Evolutionary conservation across 345 rosid genomes (phyloP).

Genomic region (Schrenkiella parvula): DNA sequence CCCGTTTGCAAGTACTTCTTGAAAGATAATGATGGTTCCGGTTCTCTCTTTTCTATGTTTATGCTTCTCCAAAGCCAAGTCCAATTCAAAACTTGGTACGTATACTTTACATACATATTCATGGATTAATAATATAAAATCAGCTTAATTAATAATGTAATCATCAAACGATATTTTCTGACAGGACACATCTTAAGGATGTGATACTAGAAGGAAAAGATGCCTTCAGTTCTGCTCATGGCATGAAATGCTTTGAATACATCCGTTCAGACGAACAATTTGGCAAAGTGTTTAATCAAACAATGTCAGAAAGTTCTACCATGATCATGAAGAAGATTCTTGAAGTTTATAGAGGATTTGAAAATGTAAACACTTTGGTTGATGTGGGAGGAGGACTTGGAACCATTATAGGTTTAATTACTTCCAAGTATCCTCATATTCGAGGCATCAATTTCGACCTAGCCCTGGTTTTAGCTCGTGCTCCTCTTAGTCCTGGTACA

Average conservation of each 20-base stretch:
- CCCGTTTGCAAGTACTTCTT: neutral
- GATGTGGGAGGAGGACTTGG: constrained; percentile 75
- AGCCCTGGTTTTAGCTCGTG: too few species aligned
- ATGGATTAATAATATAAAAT: too few species aligned
- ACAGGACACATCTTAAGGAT: constrained; percentile 44
- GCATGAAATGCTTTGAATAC: constrained; percentile 44
- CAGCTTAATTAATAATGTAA: too few species aligned
- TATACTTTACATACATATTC: too few species aligned
- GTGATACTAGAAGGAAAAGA: constrained; percentile 50
- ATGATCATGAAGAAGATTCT: constrained; percentile 44
- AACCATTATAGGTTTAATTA: constrained; percentile 37
- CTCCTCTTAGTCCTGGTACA: too few species aligned
- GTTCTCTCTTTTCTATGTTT: neutral
- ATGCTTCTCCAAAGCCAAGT: too few species aligned
- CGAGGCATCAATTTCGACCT: constrained; percentile 47
- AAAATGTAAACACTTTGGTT: constrained; percentile 38
- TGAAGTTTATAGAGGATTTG: constrained; percentile 50
- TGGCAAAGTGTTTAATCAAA: constrained; percentile 46
- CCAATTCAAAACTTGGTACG: too few species aligned
- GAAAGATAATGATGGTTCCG: neutral
- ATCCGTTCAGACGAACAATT: constrained; percentile 39
- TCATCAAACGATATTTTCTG: too few species aligned
- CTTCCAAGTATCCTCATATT: constrained; percentile 42
- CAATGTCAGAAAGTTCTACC: constrained; percentile 40
- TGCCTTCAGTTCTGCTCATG: constrained; percentile 51